phyloP scores from a whole-genome alignment of 192 early-diverging fungal genomes.

The Funneliformis geosporum region DNA sequence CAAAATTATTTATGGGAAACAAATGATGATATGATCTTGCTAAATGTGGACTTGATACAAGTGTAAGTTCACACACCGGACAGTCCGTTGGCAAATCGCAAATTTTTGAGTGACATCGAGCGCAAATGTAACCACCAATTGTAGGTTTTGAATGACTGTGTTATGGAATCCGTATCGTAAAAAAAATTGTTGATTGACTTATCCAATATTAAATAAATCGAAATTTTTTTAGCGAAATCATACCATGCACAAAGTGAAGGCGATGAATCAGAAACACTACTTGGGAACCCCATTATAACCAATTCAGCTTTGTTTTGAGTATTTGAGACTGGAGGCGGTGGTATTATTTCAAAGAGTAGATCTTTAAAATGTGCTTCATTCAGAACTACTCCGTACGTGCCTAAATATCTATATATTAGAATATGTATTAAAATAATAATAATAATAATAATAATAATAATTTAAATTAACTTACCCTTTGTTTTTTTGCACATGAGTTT shows the following conservation, averaged over 20 bases:
- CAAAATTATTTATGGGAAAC: constrained; percentile 87
- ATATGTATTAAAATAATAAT: neutral
- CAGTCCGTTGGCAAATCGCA: constrained; percentile 93
- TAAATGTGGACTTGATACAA: constrained; percentile 88
- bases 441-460: neutral
- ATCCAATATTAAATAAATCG: neutral
- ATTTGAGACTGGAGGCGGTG: constrained; percentile 77
- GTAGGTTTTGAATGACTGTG: constrained; percentile 68
- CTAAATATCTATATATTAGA: constrained; percentile 41
- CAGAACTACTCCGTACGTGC: constrained; percentile 77
- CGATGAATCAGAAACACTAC: constrained; percentile 46
- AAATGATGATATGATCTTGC: constrained; percentile 93
- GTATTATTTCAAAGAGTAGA: constrained; percentile 77
- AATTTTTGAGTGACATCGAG: constrained; percentile 76
- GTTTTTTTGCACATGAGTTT: constrained; percentile 74
- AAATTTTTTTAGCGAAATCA: constrained; percentile 14
- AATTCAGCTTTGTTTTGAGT: constrained; percentile 62
- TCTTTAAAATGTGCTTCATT: constrained; percentile 86
- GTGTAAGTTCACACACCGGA: constrained; percentile 81
- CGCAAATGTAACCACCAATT: constrained; percentile 80
- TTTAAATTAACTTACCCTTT: constrained; percentile 51
- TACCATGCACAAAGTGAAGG: constrained; percentile 82
- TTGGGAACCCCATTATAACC: constrained; percentile 94
- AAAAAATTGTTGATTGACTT: neutral
- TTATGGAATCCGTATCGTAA: constrained; percentile 12